Evolutionary conservation across 192 early-diverging fungal genomes (phyloP), one percentile per base, ranked within the genome.

Genomic region (Dimargaris cristalligena): DNA sequence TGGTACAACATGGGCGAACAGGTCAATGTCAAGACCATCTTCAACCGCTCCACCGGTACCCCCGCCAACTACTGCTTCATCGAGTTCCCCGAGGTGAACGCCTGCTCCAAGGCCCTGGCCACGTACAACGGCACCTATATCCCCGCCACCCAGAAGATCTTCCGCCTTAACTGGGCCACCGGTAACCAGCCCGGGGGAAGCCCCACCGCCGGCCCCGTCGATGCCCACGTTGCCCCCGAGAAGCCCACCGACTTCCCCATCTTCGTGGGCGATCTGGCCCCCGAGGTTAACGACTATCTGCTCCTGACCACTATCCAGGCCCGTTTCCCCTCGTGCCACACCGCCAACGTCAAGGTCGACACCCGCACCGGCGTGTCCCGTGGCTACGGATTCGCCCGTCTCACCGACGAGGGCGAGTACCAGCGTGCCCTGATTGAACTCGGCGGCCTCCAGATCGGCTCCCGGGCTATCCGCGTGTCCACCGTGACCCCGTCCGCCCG

Each of bases 81-180:
- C 29, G 91, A 92, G 68, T 84, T 98, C 52, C 55, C 80, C 1
- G 78, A 65, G 32, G 69, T 77, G 26, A 74, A 75, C 1, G 77
- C 82, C 0, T 90, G 92, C 13, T 71, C 75, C 51, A 84, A 83
- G 47, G 77, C 84, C 4, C 72, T 98, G 23, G 73, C 71, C 1
- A 77, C 74, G 4, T 68, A 87, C 61, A 87, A 94, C 71, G 90
- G 91, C 23, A 74, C 80, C 25, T 46, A 80, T 51, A 94, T 96
- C 59, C 92, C 92, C 20, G 80, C 79, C 38, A 84, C 90, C 4
- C 79, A 82, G 69, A 75, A 82, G 49, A 60, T 77, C 25, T 96
- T 96, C 79, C 85, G 86, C 45, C 79, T 98, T 41, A 98, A 98
- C 79, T 94, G 92, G 92, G 92, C 95, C n/a, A 80, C 85, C 2